phyloP scores from a whole-genome alignment of 176 grass and related monocot genomes.

The Cymbopogon citratus region DNA sequence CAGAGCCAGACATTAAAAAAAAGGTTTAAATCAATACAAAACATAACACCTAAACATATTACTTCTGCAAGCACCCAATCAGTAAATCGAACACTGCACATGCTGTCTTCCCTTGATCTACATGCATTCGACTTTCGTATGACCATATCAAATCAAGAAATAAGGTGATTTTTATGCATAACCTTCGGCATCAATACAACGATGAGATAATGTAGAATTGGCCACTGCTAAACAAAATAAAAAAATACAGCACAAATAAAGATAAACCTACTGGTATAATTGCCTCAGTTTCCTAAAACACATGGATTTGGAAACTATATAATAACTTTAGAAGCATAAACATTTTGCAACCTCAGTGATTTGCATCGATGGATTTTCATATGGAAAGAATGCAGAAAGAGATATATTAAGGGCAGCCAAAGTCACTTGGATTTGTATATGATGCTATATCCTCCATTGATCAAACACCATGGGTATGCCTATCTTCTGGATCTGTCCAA shows the following conservation, averaged over 20 bases:
- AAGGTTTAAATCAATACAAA: not conserved
- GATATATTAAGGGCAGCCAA: not conserved
- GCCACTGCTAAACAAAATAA: not conserved
- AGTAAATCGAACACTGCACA: not conserved
- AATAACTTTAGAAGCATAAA: not conserved
- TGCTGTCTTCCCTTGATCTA: not conserved
- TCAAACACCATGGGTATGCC: not conserved
- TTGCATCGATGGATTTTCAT: not conserved
- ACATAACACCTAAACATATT: not conserved
- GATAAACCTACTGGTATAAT: not conserved
- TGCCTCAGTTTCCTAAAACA: not conserved
- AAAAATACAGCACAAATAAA: not conserved
- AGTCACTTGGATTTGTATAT: not conserved
- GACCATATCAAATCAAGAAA: not conserved
- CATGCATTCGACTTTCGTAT: not conserved
- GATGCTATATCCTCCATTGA: not conserved
- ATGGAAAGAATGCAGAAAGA: not conserved
- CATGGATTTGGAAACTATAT: not conserved
- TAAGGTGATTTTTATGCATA: not conserved
- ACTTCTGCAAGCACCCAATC: not conserved
- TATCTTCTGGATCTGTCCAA: not conserved
- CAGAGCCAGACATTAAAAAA: not conserved
- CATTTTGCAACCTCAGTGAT: not conserved
- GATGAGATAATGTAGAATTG: not conserved
- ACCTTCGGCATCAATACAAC: not conserved